A percentile compares a stretch with the other conserved stretches of the same genome.
Evolutionary conservation across 2,329 filamentous ascomycete species (phyloP).

Genomic region (Pestalotiopsis fici): DNA sequence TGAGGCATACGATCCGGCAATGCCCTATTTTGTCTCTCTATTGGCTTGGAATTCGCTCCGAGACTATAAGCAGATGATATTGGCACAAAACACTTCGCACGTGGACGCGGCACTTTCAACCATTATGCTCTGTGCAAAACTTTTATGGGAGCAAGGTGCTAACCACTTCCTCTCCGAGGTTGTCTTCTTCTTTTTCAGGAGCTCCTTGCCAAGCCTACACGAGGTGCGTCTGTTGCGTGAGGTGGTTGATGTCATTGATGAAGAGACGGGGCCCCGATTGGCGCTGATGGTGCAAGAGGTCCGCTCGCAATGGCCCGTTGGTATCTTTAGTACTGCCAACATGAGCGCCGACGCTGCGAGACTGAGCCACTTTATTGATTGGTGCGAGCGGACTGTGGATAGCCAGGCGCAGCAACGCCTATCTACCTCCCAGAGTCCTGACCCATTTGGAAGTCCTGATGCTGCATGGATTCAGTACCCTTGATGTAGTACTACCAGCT

Average conservation of each 20-base stretch:
- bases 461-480: not conserved
- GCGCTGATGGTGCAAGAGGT: constrained; percentile 18
- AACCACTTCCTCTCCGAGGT: constrained; percentile 22
- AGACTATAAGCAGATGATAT: constrained; percentile 11
- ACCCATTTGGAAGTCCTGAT: not conserved
- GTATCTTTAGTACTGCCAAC: constrained; percentile 18
- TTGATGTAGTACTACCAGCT: not conserved
- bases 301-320: constrained; percentile 24
- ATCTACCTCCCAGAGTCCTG: not conserved
- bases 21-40: constrained; percentile 19
- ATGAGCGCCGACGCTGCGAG: constrained; percentile 12
- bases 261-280: constrained; percentile 11
- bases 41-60: constrained; percentile 21
- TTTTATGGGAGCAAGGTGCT: constrained; percentile 24
- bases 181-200: constrained; percentile 18
- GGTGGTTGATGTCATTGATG: constrained; percentile 12
- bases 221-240: constrained; percentile 15
- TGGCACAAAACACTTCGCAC: not conserved
- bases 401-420: not conserved
- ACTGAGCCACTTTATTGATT: constrained; percentile 18
- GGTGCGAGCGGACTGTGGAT: constrained; percentile 14
- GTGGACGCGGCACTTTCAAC: constrained; percentile 21
- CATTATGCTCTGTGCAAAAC: constrained; percentile 25
- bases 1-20: constrained; percentile 19
- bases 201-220: constrained; percentile 18